Base-by-base conservation (phyloP, 1,284 basidiomycete genomes). In the Microbotryomycetes sp. region DNA sequence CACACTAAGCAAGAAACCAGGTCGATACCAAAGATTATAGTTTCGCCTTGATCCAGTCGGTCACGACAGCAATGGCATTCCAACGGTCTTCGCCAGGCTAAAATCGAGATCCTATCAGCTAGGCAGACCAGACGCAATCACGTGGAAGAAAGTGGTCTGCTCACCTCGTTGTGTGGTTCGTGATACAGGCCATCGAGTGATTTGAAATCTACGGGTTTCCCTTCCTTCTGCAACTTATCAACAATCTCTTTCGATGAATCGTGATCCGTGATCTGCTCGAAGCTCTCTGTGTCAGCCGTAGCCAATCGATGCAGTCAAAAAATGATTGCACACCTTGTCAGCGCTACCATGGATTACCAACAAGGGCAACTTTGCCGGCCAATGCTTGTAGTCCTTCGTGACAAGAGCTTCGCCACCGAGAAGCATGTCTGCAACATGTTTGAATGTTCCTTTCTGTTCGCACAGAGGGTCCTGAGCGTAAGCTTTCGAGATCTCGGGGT, bases 301-400 rank as follows among this genome's bases (percentile, higher is more conserved):
- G 49, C 2, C 6, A 4, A 32, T 3, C 19, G 30, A 14, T 29
- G 29, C 15, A 26, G 14, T 42, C 26, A 52, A 2, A 16, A 22
- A 58, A 16, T 22, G 26, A 23, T 19, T 46, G 12, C 72, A 72
- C 26, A 77, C 74, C 12, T 63, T 63, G 60, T 79, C 77, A 0
- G 52, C 73, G 6, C 70, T 73, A 9, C 77, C 77, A 58, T 79
- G 77, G 4, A 73, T 65, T 54, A 75, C 63, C 22, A 79, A 64
- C 3, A 78, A 49, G 2, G 77, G 76, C 22, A 75, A 63, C 6
- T 61, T 48, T 15, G 66, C 60, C 7, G 76, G 76, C 71, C 71
- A 79, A 32, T 68, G 25, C 54, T 66, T 65, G 60, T 75, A 76
- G 32, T 70, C 67, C 5, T 71, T 52, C n/a, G 64, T 55, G 19